Conservation (phyloP, 192 early-diverging fungal species). For the Coemansia sp. region DNA sequence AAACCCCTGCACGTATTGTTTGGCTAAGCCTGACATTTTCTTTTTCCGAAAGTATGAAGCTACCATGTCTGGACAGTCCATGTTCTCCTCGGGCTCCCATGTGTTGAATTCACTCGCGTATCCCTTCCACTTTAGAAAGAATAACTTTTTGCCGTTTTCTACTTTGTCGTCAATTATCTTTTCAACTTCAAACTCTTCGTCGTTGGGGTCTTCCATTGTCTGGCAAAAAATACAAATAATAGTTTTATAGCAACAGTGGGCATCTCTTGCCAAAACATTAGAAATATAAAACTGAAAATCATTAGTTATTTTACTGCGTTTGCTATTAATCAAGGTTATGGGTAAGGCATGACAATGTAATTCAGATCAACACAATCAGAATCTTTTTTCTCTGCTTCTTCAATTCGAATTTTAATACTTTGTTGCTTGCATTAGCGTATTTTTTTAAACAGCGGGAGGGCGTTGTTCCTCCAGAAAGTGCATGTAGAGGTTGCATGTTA, state of each 20-base stretch:
- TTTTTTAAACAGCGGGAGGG: too few relatives aligned
- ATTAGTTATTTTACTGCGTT: too few relatives aligned
- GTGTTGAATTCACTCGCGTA: constrained; percentile 33
- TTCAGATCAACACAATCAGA: too few relatives aligned
- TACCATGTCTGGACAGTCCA: constrained; percentile 24
- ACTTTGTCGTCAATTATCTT: constrained; percentile 27
- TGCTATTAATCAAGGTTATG: too few relatives aligned
- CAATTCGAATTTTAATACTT: neutral
- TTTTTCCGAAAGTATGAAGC: constrained; percentile 16
- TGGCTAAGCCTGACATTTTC: neutral
- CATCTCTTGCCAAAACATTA: too few relatives aligned
- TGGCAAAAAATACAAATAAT: neutral
- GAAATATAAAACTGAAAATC: too few relatives aligned
- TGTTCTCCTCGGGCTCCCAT: constrained; percentile 47
- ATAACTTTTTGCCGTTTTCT: constrained; percentile 17
- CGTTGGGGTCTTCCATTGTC: neutral
- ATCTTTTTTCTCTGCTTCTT: neutral
- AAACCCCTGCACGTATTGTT: constrained; percentile 18
- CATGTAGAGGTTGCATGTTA: neutral
- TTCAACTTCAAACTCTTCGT: constrained; percentile 30
- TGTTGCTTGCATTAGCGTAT: neutral
- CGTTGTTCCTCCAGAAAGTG: too few relatives aligned
- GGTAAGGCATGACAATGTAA: too few relatives aligned
- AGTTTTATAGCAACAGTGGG: neutral
- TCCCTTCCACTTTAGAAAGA: constrained; percentile 41